Percentiles rank a stretch among this genome's conserved stretches.
These are phyloP conservation scores for Nemania bipapillata DNA, from an alignment of 2,329 filamentous ascomycete species.

Conservation along the genomic window DNA sequence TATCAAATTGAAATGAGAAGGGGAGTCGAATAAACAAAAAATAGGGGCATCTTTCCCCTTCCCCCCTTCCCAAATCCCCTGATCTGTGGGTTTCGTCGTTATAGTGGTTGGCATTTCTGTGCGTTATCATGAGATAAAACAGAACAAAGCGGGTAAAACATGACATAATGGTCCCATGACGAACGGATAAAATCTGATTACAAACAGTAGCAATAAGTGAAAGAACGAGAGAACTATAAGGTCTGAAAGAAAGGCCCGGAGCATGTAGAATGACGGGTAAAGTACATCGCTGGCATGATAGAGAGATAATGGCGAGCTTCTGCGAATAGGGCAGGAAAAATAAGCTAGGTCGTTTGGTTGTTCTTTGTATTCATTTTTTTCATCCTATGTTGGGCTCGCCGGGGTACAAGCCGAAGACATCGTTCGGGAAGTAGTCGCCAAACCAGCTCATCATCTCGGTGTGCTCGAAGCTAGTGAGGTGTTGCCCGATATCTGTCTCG, in stretches of 20 bases:
- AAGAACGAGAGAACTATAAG: background rate
- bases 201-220: background rate
- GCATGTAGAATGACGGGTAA: background rate
- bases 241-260: background rate
- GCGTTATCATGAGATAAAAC: background rate
- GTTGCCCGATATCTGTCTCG: slow-evolving; percentile 52
- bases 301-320: background rate
- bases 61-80: background rate
- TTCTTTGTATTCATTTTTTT: background rate
- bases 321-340: background rate
- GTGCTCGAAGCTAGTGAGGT: slow-evolving; percentile 50
- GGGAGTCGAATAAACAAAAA: background rate
- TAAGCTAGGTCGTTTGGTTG: slow-evolving; percentile 7
- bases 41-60: background rate
- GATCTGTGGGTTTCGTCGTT: background rate
- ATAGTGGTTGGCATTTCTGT: background rate
- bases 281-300: slow-evolving; percentile 24
- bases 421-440: slow-evolving; percentile 51
- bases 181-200: slow-evolving; percentile 5
- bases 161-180: background rate
- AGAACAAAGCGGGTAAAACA: background rate
- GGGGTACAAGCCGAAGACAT: slow-evolving; percentile 48
- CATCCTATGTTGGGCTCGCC: slow-evolving; percentile 43
- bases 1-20: slow-evolving; percentile 26
- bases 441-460: slow-evolving; percentile 53